These are phyloP conservation scores for Wickerhamomyces alni DNA, from an alignment of 805 yeast genomes.

Conservation along the genomic window DNA sequence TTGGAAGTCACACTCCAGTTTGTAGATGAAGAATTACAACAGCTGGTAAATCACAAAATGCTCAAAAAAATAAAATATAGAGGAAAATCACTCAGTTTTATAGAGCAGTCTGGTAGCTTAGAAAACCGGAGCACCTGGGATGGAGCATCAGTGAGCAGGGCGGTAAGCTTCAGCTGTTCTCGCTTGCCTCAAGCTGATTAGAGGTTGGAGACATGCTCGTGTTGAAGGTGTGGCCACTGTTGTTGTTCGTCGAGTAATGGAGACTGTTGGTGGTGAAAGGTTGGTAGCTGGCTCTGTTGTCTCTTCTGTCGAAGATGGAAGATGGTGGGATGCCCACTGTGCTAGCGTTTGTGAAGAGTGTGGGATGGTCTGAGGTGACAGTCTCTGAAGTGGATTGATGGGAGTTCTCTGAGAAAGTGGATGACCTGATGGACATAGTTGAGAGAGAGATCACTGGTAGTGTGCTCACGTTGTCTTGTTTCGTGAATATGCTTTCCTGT, in stretches of 20 bases:
- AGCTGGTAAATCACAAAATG: neutral
- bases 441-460: conserved; percentile 28
- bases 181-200: neutral
- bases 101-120: no score
- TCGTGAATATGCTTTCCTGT: conserved; percentile 7
- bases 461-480: conserved; percentile 24
- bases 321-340: conserved; percentile 70
- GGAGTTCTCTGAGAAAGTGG: conserved; percentile 31
- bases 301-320: conserved; percentile 49
- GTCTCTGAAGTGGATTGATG: conserved; percentile 31
- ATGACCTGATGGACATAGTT: conserved; percentile 30
- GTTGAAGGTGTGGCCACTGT: conserved; percentile 14
- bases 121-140: no score
- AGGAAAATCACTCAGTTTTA: no score
- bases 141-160: no score
- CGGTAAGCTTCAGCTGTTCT: no score
- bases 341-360: conserved; percentile 53
- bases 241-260: conserved; percentile 13
- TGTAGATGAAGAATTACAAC: neutral
- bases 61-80: no score
- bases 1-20: no score
- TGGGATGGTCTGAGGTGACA: conserved; percentile 27
- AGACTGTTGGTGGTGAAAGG: conserved; percentile 15
- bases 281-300: conserved; percentile 13
- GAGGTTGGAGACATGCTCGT: conserved; percentile 8